Evolutionary conservation across 495 filamentous ascomycete species (phyloP).

Genomic region (Neurospora tetrasperma): DNA sequence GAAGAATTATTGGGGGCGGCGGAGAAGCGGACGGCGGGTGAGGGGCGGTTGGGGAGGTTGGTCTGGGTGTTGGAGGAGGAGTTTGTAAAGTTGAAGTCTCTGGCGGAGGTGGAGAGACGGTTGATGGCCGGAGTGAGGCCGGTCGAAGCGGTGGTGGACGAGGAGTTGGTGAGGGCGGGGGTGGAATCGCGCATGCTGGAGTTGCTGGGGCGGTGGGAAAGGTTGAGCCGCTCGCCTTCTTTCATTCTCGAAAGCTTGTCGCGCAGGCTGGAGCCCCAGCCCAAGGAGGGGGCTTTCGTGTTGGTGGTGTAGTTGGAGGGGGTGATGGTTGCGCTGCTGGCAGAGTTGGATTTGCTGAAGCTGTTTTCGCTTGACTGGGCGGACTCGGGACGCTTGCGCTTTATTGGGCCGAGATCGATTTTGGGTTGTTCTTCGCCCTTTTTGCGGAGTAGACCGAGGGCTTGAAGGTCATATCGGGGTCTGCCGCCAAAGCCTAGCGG

Average conservation of each 20-base stretch:
- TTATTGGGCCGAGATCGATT: slow-evolving; percentile 63
- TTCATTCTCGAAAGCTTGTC: slow-evolving; percentile 43
- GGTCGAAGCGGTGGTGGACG: slow-evolving; percentile 13
- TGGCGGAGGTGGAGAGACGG: neutral
- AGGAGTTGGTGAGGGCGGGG: neutral
- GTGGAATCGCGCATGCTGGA: neutral
- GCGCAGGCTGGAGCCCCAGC: slow-evolving; percentile 39
- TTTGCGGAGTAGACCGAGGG: slow-evolving; percentile 47
- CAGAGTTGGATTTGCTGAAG: slow-evolving; percentile 10
- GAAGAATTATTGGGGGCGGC: neutral
- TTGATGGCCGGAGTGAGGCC: neutral
- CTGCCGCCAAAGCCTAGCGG: neutral
- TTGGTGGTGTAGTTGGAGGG: neutral
- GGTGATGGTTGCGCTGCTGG: slow-evolving; percentile 3
- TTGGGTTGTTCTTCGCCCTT: slow-evolving; percentile 36
- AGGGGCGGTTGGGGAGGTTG: neutral
- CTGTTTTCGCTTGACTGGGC: slow-evolving; percentile 16
- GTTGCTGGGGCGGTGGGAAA: slow-evolving; percentile 18
- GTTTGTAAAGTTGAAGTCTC: neutral
- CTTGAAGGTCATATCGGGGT: slow-evolving; percentile 30
- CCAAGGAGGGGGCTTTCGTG: slow-evolving; percentile 19
- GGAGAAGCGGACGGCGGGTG: neutral
- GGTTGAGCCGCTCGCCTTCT: slow-evolving; percentile 38
- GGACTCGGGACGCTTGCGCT: slow-evolving; percentile 49
- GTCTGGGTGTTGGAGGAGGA: neutral